These are phyloP conservation scores for Sistotremastrum niveocremeum DNA, from an alignment of 768 basidiomycete species.

Conservation along the genomic window DNA sequence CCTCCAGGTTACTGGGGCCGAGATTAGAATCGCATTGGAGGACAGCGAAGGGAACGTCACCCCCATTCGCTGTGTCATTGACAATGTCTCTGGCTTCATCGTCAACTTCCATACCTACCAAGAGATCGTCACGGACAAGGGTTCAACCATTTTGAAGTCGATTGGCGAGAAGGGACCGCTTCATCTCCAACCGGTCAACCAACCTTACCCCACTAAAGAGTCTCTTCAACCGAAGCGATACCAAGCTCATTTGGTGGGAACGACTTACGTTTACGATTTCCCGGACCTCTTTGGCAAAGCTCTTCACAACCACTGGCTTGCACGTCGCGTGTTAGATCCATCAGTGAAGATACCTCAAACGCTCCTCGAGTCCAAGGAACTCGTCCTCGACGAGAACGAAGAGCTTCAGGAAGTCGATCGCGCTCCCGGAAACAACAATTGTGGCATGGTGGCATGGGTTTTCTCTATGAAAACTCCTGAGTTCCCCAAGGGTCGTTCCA, in stretches of 20 bases:
- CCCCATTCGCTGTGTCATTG: conserved; percentile 94
- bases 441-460: conserved; percentile 98
- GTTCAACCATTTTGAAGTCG: conserved; percentile 90
- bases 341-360: conserved; percentile 62
- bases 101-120: conserved; percentile 98
- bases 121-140: conserved; percentile 93
- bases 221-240: conserved; percentile 97
- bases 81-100: conserved; percentile 97
- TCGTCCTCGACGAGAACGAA: conserved; percentile 89
- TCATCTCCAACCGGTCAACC: conserved; percentile 89
- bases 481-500: conserved; percentile 74
- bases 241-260: conserved; percentile 95
- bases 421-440: conserved; percentile 84
- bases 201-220: conserved; percentile 92
- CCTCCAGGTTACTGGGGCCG: conserved; percentile 93
- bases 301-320: conserved; percentile 82
- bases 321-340: conserved; percentile 49
- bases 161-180: conserved; percentile 96
- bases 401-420: conserved; percentile 83
- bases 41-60: conserved; percentile 91
- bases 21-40: conserved; percentile 90
- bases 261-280: conserved; percentile 99
- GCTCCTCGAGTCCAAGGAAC: conserved; percentile 73
- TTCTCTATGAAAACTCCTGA: conserved; percentile 89
- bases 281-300: conserved; percentile 98